A percentile compares a stretch with the other conserved stretches of the same genome.
Evolutionary conservation across 345 rosid genomes (phyloP).

Genomic region (Eucalyptus globulus): DNA sequence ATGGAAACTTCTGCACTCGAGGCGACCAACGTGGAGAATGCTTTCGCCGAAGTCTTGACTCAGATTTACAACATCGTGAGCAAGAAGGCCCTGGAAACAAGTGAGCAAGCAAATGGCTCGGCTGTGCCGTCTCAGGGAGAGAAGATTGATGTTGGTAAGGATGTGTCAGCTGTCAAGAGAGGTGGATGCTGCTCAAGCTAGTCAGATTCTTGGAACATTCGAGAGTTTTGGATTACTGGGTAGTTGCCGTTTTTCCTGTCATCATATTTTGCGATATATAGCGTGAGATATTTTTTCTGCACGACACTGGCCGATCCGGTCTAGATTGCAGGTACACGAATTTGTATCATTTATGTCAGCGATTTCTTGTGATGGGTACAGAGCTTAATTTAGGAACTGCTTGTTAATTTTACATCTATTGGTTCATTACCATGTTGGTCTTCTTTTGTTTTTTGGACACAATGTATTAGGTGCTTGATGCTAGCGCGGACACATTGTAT

Average conservation of each 20-base stretch:
- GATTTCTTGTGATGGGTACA: not conserved
- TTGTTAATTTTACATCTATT: not conserved
- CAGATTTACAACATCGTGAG: conserved; percentile 76
- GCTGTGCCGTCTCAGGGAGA: conserved; percentile 72
- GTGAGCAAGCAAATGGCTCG: conserved; percentile 34
- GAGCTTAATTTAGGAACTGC: not conserved
- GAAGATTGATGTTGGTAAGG: conserved; percentile 70
- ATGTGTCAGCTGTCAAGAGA: conserved; percentile 88
- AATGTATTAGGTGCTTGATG: not conserved
- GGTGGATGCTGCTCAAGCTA: conserved; percentile 86
- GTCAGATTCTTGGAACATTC: not conserved
- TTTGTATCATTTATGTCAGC: not conserved
- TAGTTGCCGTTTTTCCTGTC: not conserved
- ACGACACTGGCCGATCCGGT: not conserved
- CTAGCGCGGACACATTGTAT: not conserved
- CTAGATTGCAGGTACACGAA: not conserved
- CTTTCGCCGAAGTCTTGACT: conserved; percentile 82
- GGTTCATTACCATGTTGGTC: not conserved
- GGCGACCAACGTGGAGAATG: conserved; percentile 79
- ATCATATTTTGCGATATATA: not conserved
- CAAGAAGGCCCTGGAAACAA: conserved; percentile 80
- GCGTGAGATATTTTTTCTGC: not conserved
- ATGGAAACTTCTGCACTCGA: conserved; percentile 96
- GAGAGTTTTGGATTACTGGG: not conserved
- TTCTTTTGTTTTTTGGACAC: not conserved